These are phyloP conservation scores for Oryza nivara DNA, from an alignment of 176 grass and related monocot species.

Conservation along the genomic window DNA sequence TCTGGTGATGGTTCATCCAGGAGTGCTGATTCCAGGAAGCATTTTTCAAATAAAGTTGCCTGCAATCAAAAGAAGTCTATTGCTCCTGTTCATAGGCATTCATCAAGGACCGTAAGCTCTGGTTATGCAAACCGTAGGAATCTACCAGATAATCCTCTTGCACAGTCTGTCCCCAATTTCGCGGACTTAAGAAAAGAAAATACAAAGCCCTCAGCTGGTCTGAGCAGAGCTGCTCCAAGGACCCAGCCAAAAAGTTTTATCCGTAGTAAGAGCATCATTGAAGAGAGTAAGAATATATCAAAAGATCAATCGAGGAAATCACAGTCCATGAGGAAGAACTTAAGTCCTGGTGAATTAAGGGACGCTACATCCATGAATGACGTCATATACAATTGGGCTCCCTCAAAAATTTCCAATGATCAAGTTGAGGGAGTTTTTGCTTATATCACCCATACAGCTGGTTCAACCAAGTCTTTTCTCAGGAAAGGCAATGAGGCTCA, in stretches of 20 bases:
- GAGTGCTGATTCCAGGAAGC: slow-evolving; percentile 77
- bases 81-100: slow-evolving; percentile 61
- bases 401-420: slow-evolving; percentile 47
- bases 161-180: slow-evolving; percentile 87
- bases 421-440: slow-evolving; percentile 42
- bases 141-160: slow-evolving; percentile 71
- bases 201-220: slow-evolving; percentile 71
- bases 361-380: slow-evolving; percentile 68
- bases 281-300: slow-evolving; percentile 64
- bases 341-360: slow-evolving; percentile 67
- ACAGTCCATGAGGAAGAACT: slow-evolving; percentile 83
- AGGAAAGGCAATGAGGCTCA: slow-evolving; percentile 58
- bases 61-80: slow-evolving; percentile 54
- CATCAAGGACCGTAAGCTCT: slow-evolving; percentile 52
- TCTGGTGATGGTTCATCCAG: slow-evolving; percentile 80
- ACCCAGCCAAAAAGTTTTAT: slow-evolving; percentile 62
- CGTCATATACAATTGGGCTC: slow-evolving; percentile 48
- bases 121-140: slow-evolving; percentile 62
- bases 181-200: slow-evolving; percentile 94
- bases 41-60: slow-evolving; percentile 60
- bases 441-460: slow-evolving; percentile 49
- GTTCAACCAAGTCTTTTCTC: slow-evolving; percentile 50
- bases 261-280: slow-evolving; percentile 83
- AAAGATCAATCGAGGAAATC: slow-evolving; percentile 76
- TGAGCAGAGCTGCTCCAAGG: slow-evolving; percentile 56